Conservation (phyloP, 495 filamentous ascomycete genomes). For the Talaromyces thailandensis region DNA sequence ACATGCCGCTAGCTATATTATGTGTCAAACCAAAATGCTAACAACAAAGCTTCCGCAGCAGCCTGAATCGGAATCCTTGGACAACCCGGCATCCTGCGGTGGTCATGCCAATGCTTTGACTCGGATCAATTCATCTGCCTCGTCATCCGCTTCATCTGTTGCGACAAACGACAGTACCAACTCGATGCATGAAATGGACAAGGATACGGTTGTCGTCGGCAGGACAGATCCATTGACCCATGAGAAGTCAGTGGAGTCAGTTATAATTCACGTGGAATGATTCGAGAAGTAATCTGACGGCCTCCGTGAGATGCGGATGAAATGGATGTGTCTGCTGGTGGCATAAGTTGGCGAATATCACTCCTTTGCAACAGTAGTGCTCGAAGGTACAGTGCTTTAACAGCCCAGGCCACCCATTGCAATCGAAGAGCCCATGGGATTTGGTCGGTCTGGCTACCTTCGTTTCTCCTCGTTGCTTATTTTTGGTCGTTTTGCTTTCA, state of each 20-base stretch:
- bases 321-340: not conserved
- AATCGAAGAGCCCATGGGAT: not conserved
- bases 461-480: not conserved
- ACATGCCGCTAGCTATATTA: not conserved
- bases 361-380: not conserved
- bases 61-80: not conserved
- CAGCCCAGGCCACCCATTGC: not conserved
- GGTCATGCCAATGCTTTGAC: not conserved
- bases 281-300: not conserved
- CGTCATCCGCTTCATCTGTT: not conserved
- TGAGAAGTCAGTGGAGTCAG: not conserved
- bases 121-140: not conserved
- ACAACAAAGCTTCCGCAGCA: not conserved
- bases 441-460: too few species aligned
- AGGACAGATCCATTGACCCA: not conserved
- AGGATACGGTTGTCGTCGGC: not conserved
- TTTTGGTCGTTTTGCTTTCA: not conserved
- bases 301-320: not conserved
- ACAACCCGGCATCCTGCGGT: not conserved
- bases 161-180: not conserved
- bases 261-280: not conserved
- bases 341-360: not conserved
- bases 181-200: not conserved
- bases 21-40: not conserved
- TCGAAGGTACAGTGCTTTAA: not conserved